Evolutionary conservation across 495 filamentous ascomycete genomes (phyloP), one percentile per base, ranked within the genome.

Genomic region (Rostrohypoxylon terebratum): DNA sequence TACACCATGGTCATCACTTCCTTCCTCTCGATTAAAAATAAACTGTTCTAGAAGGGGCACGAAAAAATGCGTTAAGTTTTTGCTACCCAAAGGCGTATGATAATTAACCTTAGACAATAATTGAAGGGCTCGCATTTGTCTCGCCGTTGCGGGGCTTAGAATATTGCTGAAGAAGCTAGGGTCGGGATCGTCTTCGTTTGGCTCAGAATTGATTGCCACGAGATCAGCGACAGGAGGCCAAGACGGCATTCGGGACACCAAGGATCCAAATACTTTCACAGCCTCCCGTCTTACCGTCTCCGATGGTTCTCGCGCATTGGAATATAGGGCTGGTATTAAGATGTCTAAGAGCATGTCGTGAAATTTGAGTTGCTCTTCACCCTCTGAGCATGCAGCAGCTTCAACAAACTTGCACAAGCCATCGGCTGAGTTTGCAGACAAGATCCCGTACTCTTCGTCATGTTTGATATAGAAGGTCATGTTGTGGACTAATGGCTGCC

Each of bases 21-120:
- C 90, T 23, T 89, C 92, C 14, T 87, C 87, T 62, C 88, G 85
- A 70, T 93, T 90, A 74, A 98, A 95, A 23, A 97, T 88, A 75
- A 97, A 98, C 77, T 97, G 94, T 76, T 99, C 96, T 16, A 97
- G 86, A 10, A 98, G 85, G 0, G 96, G 96, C 28, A 98, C 85
- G 77, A 98, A 93, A 77, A 97, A 91, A 44, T 94, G 90, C 72
- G 90, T 89, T 69, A 97, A 85, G 72, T 97, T 95, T 45, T 87
- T 87, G 73, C 92, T 91, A 50, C 85, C 85, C 23, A 98, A 79
- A 40, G 86, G 80, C 18, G 87, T 86, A 59, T 87, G 86, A 3
- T 83, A 76, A 36, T 91, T 91, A 59, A 90, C 89, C 10, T 80
- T 80, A 51, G 92, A 90, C 18, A 99, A 81, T 50, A 92, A 83